A percentile compares a stretch with the other conserved stretches of the same genome.
Conservation (phyloP, 306 rosid species). For the Malus fusca region DNA sequence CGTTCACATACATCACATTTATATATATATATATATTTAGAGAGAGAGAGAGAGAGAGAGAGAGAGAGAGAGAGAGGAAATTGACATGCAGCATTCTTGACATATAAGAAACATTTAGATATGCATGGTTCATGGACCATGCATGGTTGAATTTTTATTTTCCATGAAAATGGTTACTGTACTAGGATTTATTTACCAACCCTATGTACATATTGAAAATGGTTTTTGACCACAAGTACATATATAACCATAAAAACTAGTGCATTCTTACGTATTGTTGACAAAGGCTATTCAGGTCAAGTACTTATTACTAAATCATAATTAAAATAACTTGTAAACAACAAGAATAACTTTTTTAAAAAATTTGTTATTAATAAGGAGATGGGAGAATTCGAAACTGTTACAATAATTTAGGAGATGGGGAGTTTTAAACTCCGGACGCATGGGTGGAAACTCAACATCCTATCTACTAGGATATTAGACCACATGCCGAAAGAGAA, state of each 20-base stretch:
- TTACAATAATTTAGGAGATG: no score
- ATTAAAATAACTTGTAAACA: neutral
- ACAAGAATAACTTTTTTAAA: neutral
- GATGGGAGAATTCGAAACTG: no score
- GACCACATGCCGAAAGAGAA: no score
- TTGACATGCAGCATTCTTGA: neutral
- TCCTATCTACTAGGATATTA: no score
- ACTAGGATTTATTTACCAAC: neutral
- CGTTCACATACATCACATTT: neutral
- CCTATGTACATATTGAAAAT: neutral
- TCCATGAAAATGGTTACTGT: no score
- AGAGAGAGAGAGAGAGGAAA: no score
- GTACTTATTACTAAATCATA: neutral
- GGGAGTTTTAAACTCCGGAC: no score
- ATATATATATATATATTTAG: neutral
- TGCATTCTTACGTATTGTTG: neutral
- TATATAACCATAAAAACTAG: no score
- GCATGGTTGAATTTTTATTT: no score
- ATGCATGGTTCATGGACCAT: neutral
- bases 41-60: no score
- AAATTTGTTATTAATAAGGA: neutral
- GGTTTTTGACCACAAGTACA: neutral
- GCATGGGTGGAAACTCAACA: no score
- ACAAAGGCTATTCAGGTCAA: neutral
- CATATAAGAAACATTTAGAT: constrained; percentile 9